Percentiles rank a stretch among this genome's conserved stretches.
These are phyloP conservation scores for Penicillium manginii DNA, from an alignment of 495 filamentous ascomycete genomes.

Conservation along the genomic window DNA sequence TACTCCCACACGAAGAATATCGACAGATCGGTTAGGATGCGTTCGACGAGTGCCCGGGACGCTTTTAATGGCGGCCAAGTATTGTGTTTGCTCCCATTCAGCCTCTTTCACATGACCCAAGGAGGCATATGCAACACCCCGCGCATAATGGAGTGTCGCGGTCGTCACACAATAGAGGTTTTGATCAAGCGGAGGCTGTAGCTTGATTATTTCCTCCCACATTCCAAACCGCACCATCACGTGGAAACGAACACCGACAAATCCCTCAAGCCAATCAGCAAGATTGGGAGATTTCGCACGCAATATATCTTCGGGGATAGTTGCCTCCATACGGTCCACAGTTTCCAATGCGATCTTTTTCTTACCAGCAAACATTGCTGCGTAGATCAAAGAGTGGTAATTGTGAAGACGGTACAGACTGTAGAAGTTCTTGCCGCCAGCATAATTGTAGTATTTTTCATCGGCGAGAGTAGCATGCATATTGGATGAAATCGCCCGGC, in stretches of 20 bases:
- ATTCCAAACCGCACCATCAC: slow-evolving; percentile 64
- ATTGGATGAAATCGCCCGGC: slow-evolving; percentile 60
- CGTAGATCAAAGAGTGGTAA: slow-evolving; percentile 66
- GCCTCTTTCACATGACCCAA: slow-evolving; percentile 48
- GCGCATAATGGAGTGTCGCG: slow-evolving; percentile 62
- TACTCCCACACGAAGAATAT: slow-evolving; percentile 60
- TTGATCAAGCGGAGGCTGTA: slow-evolving; percentile 51
- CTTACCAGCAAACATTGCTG: slow-evolving; percentile 66
- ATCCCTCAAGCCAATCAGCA: slow-evolving; percentile 68
- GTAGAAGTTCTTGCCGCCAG: slow-evolving; percentile 62
- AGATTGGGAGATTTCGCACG: slow-evolving; percentile 61
- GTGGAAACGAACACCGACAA: slow-evolving; percentile 58
- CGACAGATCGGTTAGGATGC: slow-evolving; percentile 71
- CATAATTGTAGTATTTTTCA: slow-evolving; percentile 52
- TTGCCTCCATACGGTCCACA: slow-evolving; percentile 47
- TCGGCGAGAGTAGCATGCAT: slow-evolving; percentile 57
- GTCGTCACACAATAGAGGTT: slow-evolving; percentile 61
- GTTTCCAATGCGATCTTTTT: slow-evolving; percentile 55
- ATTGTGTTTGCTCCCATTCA: slow-evolving; percentile 43
- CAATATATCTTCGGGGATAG: slow-evolving; percentile 58
- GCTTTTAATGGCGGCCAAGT: slow-evolving; percentile 41
- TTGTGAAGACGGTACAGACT: slow-evolving; percentile 65
- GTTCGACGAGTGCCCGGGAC: slow-evolving; percentile 57
- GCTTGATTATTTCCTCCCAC: slow-evolving; percentile 57
- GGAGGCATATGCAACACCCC: slow-evolving; percentile 60